These are phyloP conservation scores for Colletotrichum sp. DNA, from an alignment of 2,329 filamentous ascomycete species.

Conservation along the genomic window DNA sequence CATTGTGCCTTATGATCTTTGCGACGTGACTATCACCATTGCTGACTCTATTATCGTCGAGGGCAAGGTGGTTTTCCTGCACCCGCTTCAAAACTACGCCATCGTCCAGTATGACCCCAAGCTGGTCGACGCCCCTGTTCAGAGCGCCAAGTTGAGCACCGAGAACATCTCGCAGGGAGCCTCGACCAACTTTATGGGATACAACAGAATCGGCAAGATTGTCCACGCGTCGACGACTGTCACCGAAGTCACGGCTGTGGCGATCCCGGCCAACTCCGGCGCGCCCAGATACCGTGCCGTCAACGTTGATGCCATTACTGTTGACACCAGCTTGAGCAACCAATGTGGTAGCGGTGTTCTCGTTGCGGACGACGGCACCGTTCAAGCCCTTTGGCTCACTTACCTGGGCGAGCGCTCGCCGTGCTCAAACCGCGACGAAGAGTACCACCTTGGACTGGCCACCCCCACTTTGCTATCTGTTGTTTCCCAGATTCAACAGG, in stretches of 20 bases:
- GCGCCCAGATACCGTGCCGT: slow-evolving; percentile 93
- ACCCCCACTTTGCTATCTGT: slow-evolving; percentile 89
- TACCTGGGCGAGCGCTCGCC: slow-evolving; percentile 90
- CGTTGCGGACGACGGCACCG: slow-evolving; percentile 85
- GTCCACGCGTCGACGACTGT: slow-evolving; percentile 94
- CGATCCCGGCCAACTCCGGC: slow-evolving; percentile 90
- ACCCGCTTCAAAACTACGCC: slow-evolving; percentile 95
- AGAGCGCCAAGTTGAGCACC: slow-evolving; percentile 83
- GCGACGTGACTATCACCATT: slow-evolving; percentile 94
- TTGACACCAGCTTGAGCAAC: slow-evolving; percentile 89
- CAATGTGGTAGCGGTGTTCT: slow-evolving; percentile 96
- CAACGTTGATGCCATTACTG: slow-evolving; percentile 95
- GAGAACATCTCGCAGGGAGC: slow-evolving; percentile 90
- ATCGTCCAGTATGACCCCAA: slow-evolving; percentile 94
- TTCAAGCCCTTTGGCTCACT: slow-evolving; percentile 95
- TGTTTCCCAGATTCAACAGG: slow-evolving; percentile 83
- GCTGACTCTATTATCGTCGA: slow-evolving; percentile 95
- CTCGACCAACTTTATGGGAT: slow-evolving; percentile 96
- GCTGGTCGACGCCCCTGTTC: slow-evolving; percentile 91
- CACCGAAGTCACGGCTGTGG: slow-evolving; percentile 96
- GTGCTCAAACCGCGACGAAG: slow-evolving; percentile 84
- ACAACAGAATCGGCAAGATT: slow-evolving; percentile 93
- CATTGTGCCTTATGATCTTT: slow-evolving; percentile 94
- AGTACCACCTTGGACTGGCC: slow-evolving; percentile 93
- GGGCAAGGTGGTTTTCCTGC: slow-evolving; percentile 93